A percentile compares a stretch with the other conserved stretches of the same genome.
Evolutionary conservation across 257 asterid species (phyloP).

Genomic region (Jacaranda mimosifolia): DNA sequence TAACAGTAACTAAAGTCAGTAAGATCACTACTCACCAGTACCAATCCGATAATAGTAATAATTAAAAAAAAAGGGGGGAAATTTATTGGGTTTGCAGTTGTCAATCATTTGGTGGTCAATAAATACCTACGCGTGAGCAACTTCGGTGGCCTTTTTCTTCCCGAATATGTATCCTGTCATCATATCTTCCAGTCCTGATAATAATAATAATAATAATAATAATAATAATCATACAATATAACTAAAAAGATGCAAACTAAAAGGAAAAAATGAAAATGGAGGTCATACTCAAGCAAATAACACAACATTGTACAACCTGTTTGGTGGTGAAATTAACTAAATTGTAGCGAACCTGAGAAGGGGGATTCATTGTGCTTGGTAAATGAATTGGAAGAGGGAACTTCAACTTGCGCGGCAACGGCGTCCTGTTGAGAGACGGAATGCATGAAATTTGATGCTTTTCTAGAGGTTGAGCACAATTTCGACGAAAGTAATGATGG

Average conservation of each 20-base stretch:
- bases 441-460: constrained; percentile 35
- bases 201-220: background rate
- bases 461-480: constrained; percentile 28
- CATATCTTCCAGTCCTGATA: constrained; percentile 68
- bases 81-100: background rate
- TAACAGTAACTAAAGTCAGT: background rate
- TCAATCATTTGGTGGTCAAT: background rate
- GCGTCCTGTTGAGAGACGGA: constrained; percentile 31
- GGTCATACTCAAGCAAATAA: background rate
- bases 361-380: constrained; percentile 35
- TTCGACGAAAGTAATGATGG: constrained; percentile 26
- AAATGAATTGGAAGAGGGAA: constrained; percentile 34
- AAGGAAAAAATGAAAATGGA: background rate
- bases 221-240: background rate
- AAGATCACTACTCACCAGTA: background rate
- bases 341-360: constrained; percentile 46
- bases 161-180: constrained; percentile 80
- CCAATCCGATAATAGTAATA: background rate
- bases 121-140: constrained; percentile 88
- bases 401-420: constrained; percentile 30
- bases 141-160: constrained; percentile 80
- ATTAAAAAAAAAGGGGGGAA: background rate
- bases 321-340: background rate
- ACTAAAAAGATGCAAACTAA: background rate
- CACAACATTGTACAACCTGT: background rate